These are phyloP conservation scores for Aspergillus sp. DNA, from an alignment of 2,329 filamentous ascomycete species.

Conservation along the genomic window DNA sequence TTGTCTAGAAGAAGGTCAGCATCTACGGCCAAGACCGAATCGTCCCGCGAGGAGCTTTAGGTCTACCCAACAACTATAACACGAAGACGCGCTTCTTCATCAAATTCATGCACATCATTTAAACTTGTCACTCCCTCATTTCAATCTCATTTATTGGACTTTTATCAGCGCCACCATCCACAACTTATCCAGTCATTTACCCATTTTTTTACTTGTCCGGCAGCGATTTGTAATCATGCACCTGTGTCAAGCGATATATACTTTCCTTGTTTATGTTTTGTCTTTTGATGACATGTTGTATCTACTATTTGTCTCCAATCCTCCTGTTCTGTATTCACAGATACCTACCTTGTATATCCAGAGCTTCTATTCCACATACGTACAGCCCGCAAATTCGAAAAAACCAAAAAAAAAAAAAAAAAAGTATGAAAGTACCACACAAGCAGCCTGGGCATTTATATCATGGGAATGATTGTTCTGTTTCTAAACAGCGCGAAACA, in stretches of 20 bases:
- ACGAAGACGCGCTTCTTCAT: constrained; percentile 5
- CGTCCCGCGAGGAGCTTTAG: constrained; percentile 26
- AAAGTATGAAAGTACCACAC: not conserved
- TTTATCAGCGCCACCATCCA: not conserved
- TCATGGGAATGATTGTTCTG: no score
- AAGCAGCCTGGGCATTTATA: not conserved
- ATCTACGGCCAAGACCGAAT: constrained; percentile 16
- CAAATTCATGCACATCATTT: not conserved
- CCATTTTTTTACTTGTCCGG: not conserved
- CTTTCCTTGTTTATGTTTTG: constrained; percentile 3
- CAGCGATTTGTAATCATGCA: constrained; percentile 1
- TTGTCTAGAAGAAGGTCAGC: constrained; percentile 58
- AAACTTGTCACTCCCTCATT: not conserved
- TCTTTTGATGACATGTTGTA: not conserved
- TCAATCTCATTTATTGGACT: not conserved
- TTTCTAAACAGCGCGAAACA: no score
- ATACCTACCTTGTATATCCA: not conserved
- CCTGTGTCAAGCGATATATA: constrained; percentile 2
- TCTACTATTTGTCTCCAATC: not conserved
- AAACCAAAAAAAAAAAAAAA: no score
- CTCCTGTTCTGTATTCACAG: not conserved
- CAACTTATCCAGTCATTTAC: not conserved
- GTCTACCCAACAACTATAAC: not conserved
- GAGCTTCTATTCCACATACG: not conserved
- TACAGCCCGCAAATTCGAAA: not conserved